Evolutionary conservation across 768 basidiomycete genomes (phyloP).

Genomic region (Russula brevipes): DNA sequence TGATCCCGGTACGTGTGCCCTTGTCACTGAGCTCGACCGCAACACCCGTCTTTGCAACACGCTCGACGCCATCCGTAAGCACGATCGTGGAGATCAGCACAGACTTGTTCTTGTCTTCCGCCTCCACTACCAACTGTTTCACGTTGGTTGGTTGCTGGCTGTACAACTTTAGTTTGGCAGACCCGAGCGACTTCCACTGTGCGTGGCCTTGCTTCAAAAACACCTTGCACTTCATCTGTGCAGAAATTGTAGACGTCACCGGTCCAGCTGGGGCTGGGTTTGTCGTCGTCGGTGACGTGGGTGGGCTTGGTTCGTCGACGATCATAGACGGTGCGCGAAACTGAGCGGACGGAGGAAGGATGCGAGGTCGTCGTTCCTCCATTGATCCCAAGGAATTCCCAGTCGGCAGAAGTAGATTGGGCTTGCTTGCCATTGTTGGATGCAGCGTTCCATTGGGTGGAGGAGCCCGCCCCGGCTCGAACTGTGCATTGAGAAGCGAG

Average conservation of each 20-base stretch:
- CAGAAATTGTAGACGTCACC: conserved; percentile 69
- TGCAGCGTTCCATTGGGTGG: conserved; percentile 36
- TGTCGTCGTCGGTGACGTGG: conserved; percentile 69
- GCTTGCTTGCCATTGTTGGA: conserved; percentile 33
- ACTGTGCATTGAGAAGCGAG: conserved; percentile 52
- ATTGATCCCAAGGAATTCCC: conserved; percentile 31
- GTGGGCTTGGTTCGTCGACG: conserved; percentile 73
- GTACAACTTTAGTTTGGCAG: conserved; percentile 84
- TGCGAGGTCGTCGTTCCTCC: conserved; percentile 41
- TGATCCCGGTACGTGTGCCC: conserved; percentile 85
- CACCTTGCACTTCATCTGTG: conserved; percentile 97
- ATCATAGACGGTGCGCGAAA: conserved; percentile 48
- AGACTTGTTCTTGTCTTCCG: conserved; percentile 67
- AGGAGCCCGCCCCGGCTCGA: conserved; percentile 29
- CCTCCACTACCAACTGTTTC: conserved; percentile 95
- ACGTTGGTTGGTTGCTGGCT: conserved; percentile 78
- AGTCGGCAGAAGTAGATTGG: conserved; percentile 27
- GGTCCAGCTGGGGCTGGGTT: conserved; percentile 53
- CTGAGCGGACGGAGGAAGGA: conserved; percentile 61
- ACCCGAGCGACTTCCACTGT: conserved; percentile 96
- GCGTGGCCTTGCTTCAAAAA: conserved; percentile 93
- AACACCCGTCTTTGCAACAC: conserved; percentile 97
- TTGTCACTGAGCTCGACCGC: conserved; percentile 92
- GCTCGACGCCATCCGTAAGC: conserved; percentile 91
- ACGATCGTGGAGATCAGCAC: conserved; percentile 94